Evolutionary conservation across 2,329 filamentous ascomycete genomes (phyloP), one percentile per base, ranked within the genome.

Genomic region (Fusarium albosuccineum): DNA sequence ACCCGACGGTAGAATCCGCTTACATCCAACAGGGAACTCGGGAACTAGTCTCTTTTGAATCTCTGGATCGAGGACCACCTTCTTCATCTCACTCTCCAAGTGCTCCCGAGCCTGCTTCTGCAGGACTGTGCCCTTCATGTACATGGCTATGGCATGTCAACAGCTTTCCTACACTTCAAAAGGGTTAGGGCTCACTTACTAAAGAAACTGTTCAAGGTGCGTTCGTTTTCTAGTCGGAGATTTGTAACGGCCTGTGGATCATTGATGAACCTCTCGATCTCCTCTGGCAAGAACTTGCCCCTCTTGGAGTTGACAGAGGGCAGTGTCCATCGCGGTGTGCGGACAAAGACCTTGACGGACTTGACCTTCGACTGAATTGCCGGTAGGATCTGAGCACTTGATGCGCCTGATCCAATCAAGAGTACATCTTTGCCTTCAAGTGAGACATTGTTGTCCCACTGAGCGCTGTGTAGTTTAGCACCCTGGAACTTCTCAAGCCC

Each of bases 301-400:
- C 50, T 39, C 10, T 51, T 63, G 5, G 60, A 57, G 17, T 45
- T 63, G 17, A 63, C 57, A 6, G 60, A 63, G 4, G 60, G 60
- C 13, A 63, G n/a, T 4, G 60, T 50, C 60, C 57, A 63, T 13
- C 58, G 44, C 2, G 57, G 60, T 5, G 60, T 62, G 9, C 57
- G 50, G 16, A 63, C 44, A 26, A 63, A 63, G 3, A 62, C 60
- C n/a, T 51, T 57, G 1, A 33, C 44, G 2, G 44, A 49, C 6
- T 55, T 63, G 27, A 62, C 44, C 2, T 6, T 37, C 4, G 44
- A 44, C 36, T 62, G 60, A 3, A 63, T 62, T 0, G 60, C 16
- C 2, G 60, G 60, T 3, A 63, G 39, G 9, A 63, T 63, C 33
- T 63, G 60, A 1, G 40, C 60, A 41, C 60, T 63, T 0, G 60